A percentile compares a stretch with the other conserved stretches of the same genome.
phyloP scores from a whole-genome alignment of 345 rosid genomes.

The Firmiana major region DNA sequence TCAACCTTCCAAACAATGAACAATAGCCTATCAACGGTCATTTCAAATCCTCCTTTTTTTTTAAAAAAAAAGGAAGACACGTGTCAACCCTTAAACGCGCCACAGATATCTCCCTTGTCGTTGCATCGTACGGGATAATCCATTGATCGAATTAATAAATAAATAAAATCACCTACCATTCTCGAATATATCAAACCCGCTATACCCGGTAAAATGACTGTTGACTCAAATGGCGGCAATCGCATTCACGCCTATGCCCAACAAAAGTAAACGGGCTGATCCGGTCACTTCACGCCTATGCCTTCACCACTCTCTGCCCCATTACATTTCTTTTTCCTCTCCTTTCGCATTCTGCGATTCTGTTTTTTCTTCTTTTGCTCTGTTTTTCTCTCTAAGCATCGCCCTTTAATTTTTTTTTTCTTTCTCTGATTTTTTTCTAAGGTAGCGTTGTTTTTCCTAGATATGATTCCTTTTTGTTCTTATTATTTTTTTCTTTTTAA shows the following conservation, averaged over 20 bases:
- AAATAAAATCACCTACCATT: neutral
- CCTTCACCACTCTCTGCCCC: conserved; percentile 19
- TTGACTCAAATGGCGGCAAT: conserved; percentile 15
- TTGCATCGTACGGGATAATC: too few species aligned
- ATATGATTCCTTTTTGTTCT: neutral
- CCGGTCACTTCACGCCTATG: conserved; percentile 34
- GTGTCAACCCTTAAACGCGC: too few species aligned
- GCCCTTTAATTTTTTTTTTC: too few species aligned
- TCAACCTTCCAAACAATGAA: too few species aligned
- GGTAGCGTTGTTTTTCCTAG: conserved; percentile 23
- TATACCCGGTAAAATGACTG: conserved; percentile 35
- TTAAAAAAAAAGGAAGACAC: too few species aligned
- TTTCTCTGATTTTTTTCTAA: conserved; percentile 5
- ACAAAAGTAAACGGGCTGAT: conserved; percentile 24
- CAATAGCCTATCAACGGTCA: too few species aligned
- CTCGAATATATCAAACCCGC: conserved; percentile 1
- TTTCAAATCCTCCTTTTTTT: too few species aligned
- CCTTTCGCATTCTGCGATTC: conserved; percentile 20
- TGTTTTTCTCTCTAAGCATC: conserved; percentile 24
- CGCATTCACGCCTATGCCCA: neutral
- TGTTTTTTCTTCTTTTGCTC: conserved; percentile 16
- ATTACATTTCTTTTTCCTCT: conserved; percentile 1
- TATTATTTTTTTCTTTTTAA: neutral
- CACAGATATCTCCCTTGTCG: too few species aligned
- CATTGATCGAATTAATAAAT: neutral